Evolutionary conservation across 768 basidiomycete genomes (phyloP).

Genomic region (Pisolithus albus): DNA sequence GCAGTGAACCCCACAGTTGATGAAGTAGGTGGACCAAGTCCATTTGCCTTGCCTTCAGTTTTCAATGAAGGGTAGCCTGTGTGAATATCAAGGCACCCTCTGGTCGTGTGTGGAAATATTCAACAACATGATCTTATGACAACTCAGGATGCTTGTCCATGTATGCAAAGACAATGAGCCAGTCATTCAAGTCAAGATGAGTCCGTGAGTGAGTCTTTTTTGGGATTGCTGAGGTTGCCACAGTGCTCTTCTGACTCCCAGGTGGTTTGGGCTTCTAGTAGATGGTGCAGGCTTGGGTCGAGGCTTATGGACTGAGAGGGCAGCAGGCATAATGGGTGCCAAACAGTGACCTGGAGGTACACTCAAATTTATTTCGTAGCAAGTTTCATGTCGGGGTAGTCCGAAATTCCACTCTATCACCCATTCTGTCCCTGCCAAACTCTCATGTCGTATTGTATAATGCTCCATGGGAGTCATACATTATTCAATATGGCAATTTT

Average conservation of each 20-base stretch:
- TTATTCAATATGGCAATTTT: too few species aligned
- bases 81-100: neutral
- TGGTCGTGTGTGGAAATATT: neutral
- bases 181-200: constrained; percentile 1
- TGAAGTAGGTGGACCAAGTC: too few species aligned
- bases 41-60: neutral
- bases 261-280: neutral
- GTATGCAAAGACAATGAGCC: constrained; percentile 1
- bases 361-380: too few species aligned
- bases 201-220: neutral
- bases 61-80: neutral
- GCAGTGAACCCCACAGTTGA: too few species aligned
- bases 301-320: neutral
- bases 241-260: neutral
- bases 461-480: too few species aligned
- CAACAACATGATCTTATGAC: neutral
- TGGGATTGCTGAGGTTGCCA: neutral
- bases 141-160: constrained; percentile 1
- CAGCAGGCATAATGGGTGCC: neutral
- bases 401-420: too few species aligned
- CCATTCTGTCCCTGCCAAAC: too few species aligned
- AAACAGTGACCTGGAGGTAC: neutral
- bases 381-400: too few species aligned
- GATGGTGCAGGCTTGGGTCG: neutral
- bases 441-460: too few species aligned